Evolutionary conservation across 306 rosid species (phyloP), one percentile per base, ranked within the genome.

Genomic region (Cercis canadensis): DNA sequence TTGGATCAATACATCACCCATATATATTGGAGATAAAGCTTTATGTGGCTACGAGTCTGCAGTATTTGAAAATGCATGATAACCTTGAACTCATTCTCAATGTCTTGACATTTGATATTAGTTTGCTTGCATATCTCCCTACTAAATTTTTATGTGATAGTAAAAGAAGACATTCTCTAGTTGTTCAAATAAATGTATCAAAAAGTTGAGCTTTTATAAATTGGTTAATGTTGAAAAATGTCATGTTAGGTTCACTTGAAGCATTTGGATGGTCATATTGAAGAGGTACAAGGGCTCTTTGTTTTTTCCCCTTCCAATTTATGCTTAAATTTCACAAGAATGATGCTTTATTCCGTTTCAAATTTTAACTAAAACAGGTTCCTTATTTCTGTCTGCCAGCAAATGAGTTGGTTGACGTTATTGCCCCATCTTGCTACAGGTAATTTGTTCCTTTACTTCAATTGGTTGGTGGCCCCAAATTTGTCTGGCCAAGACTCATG

Each of bases 361-460:
- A 57, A 70, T 49, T 79, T 76, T 79, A 44, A 76, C 83, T 75
- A 54, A 51, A 75, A 68, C 96, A 93, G 98, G 96, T 93, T 78
- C 98, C 98, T 56, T 93, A 93, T 88, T 93, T 93, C 92, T 88
- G 92, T 70, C 90, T 93, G 60, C 98, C 98, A 16, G 97, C 98
- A 73, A 93, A 93, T 86, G 97, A 93, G 15, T 91, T 93, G 71
- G 96, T 90, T 56, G 98, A 93, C 74, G 98, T 93, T 72, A 93
- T 93, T 70, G 98, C 98, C 62, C 98, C 97, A 57, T 93, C 98
- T 80, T 93, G 98, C 83, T 93, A 90, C 77, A 93, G 98, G 98
- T 93, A 77, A 50, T 75, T n/a, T 67, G 14, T 39, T 55, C 50
- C 45, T 59, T 54, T 60, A 44, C 44, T 33, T 37, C 0, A 64